Percentiles rank a stretch among this genome's conserved stretches.
Evolutionary conservation across 2,329 filamentous ascomycete species (phyloP).

Genomic region (Onygenales sp.): DNA sequence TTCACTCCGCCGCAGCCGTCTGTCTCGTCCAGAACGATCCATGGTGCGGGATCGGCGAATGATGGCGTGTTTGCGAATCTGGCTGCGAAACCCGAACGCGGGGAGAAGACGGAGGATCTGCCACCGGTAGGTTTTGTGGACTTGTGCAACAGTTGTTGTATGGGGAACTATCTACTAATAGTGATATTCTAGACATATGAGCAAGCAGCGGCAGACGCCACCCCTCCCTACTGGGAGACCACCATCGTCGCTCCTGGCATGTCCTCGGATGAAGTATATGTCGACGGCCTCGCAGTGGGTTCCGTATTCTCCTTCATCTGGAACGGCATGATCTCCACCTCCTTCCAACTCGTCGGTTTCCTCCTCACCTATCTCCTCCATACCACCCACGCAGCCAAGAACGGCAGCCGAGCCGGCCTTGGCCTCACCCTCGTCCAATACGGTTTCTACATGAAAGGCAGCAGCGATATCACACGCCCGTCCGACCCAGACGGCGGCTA

Average conservation of each 20-base stretch:
- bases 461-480: conserved; percentile 26
- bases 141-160: neutral
- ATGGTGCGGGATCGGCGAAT: conserved; percentile 47
- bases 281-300: conserved; percentile 86
- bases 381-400: conserved; percentile 96
- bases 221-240: conserved; percentile 98
- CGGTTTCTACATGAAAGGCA: conserved; percentile 85
- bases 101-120: conserved; percentile 75
- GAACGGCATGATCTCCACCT: conserved; percentile 91
- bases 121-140: conserved; percentile 63
- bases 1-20: conserved; percentile 33
- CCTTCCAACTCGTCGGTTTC: conserved; percentile 94
- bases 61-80: conserved; percentile 97
- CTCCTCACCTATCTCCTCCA: conserved; percentile 95
- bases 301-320: conserved; percentile 72
- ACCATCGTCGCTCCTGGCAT: conserved; percentile 91
- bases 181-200: conserved; percentile 67
- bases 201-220: conserved; percentile 91
- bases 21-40: conserved; percentile 20
- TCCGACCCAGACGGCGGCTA: conserved; percentile 42
- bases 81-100: conserved; percentile 76
- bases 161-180: conserved; percentile 1
- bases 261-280: conserved; percentile 88
- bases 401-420: conserved; percentile 86
- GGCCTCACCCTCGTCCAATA: conserved; percentile 95